Percentiles rank a stretch among this genome's conserved stretches.
phyloP scores from a whole-genome alignment of 768 basidiomycete species.

The Naganishia vaughanmartiniae region DNA sequence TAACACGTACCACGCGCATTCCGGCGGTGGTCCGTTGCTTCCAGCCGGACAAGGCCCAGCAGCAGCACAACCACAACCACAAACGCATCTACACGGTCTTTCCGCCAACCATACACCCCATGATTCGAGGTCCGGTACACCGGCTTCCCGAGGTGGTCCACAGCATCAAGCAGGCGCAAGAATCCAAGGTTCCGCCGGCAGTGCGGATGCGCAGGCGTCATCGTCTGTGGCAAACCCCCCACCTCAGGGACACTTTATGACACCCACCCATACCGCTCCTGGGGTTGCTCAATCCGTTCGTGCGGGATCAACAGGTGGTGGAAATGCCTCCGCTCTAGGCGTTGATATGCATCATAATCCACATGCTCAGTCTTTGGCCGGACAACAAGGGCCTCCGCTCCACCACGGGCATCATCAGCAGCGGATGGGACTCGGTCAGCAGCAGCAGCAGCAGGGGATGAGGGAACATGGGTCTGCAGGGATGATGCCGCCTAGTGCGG shows the following conservation, averaged over 20 bases:
- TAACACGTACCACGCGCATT: not conserved
- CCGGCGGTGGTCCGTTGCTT: not conserved
- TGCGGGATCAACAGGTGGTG: not conserved
- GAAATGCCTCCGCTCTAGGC: not conserved
- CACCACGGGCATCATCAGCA: slow-evolving; percentile 1
- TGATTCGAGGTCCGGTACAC: slow-evolving; percentile 3
- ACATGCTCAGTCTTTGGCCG: not conserved
- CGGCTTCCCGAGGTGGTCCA: not conserved
- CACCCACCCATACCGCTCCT: not conserved
- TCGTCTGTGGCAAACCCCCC: not conserved
- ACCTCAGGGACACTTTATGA: not conserved
- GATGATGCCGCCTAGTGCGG: not conserved
- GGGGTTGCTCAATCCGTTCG: not conserved
- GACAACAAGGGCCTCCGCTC: not conserved
- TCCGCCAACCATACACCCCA: not conserved
- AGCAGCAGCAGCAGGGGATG: not conserved
- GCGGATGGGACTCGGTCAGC: slow-evolving; percentile 8
- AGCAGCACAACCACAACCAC: too few relatives aligned
- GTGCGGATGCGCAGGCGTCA: too few relatives aligned
- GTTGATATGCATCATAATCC: slow-evolving; percentile 21
- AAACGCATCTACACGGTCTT: not conserved
- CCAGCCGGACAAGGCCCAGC: not conserved
- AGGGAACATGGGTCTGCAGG: not conserved
- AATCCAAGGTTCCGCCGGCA: slow-evolving; percentile 1
- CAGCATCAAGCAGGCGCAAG: not conserved